A percentile compares a stretch with the other conserved stretches of the same genome.
Evolutionary conservation across 768 basidiomycete genomes (phyloP).

Genomic region (Collybia nuda): DNA sequence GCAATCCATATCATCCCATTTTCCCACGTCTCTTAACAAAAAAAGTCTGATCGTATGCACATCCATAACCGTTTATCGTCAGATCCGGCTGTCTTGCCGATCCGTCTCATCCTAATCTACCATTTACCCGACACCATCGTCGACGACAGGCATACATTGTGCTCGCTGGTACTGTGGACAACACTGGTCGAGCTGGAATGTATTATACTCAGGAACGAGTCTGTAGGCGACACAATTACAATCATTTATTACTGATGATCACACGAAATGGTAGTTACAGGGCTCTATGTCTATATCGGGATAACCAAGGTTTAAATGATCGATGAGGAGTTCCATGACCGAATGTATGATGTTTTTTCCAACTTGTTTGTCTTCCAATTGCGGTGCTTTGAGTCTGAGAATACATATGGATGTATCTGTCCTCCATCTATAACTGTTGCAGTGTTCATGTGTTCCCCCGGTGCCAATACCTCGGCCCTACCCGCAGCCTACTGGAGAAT

Average conservation of each 20-base stretch:
- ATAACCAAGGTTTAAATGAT: too few relatives aligned
- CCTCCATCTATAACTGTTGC: not conserved
- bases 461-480: not conserved
- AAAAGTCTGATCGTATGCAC: conserved; percentile 17
- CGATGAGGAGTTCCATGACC: too few relatives aligned
- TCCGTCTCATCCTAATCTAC: not conserved
- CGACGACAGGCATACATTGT: not conserved
- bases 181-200: too few relatives aligned
- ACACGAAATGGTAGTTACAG: too few relatives aligned
- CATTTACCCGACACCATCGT: too few relatives aligned
- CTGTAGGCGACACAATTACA: too few relatives aligned
- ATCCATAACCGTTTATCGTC: conserved; percentile 9
- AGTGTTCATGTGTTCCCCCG: not conserved
- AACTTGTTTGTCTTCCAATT: too few relatives aligned
- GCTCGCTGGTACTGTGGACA: not conserved
- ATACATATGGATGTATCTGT: too few relatives aligned
- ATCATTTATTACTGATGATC: too few relatives aligned
- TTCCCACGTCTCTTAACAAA: conserved; percentile 24
- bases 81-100: conserved; percentile 1
- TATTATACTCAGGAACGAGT: too few relatives aligned
- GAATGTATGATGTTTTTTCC: too few relatives aligned
- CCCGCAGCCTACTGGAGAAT: not conserved
- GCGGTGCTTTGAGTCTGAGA: not conserved
- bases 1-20: conserved; percentile 14
- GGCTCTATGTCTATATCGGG: too few relatives aligned